Conservation (phyloP, 768 basidiomycete species). For the Cyclocybe cylindracea region DNA sequence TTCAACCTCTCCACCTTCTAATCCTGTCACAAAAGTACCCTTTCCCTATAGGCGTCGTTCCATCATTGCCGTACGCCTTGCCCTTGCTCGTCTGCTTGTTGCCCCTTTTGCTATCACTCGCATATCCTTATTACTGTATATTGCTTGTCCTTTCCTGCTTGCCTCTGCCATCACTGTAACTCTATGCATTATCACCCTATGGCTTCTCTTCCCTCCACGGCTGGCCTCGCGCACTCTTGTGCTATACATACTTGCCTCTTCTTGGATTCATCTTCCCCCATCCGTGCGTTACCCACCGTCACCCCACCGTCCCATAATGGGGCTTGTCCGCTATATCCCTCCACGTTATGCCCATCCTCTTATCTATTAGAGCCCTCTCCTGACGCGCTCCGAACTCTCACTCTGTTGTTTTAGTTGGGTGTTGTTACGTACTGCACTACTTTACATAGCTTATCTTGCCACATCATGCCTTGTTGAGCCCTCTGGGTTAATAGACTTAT, state of each 20-base stretch:
- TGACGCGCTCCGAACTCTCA: too few relatives aligned
- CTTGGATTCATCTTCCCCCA: conserved; percentile 10
- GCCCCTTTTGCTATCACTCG: conserved; percentile 21
- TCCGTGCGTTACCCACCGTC: conserved; percentile 15
- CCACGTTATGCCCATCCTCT: conserved; percentile 10
- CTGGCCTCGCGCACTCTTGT: conserved; percentile 16
- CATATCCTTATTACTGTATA: conserved; percentile 55
- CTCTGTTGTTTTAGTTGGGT: too few relatives aligned
- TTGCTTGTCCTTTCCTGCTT: conserved; percentile 29
- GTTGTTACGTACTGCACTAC: too few relatives aligned
- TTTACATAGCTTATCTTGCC: too few relatives aligned
- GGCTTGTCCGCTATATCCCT: background rate
- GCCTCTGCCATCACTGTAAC: conserved; percentile 28
- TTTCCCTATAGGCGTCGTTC: conserved; percentile 8
- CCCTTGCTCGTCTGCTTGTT: conserved; percentile 10
- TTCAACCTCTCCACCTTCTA: conserved; percentile 63
- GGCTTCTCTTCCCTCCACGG: conserved; percentile 16
- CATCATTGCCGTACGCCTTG: conserved; percentile 12
- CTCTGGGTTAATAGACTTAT: too few relatives aligned
- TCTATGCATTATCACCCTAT: conserved; percentile 22
- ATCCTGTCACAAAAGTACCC: conserved; percentile 22
- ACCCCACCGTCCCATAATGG: conserved; percentile 13
- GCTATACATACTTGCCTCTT: conserved; percentile 4
- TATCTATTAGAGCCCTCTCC: conserved; percentile 1
- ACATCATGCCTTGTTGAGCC: too few relatives aligned